These are phyloP conservation scores for Camillea tinctor DNA, from an alignment of 2,329 filamentous ascomycete species.

Conservation along the genomic window DNA sequence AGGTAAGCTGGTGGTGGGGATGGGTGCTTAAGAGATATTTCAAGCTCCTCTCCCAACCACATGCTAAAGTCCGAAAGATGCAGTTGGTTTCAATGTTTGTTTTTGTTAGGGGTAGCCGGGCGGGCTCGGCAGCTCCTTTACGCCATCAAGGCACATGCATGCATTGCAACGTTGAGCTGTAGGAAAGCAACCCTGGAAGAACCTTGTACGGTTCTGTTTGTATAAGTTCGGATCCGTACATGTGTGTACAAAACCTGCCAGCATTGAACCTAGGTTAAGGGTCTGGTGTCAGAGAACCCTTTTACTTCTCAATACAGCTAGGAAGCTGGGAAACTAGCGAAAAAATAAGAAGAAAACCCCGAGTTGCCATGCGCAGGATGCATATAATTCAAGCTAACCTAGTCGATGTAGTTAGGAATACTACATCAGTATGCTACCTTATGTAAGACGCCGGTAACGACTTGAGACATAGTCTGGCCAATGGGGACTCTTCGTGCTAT, in stretches of 20 bases:
- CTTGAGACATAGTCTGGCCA: neutral
- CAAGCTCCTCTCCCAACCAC: neutral
- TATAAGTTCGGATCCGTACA: no score
- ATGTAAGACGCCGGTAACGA: neutral
- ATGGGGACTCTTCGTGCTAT: neutral
- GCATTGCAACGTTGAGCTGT: neutral
- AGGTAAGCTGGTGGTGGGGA: neutral
- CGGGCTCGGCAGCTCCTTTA: neutral
- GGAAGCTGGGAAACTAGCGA: no score
- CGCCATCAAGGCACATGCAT: neutral
- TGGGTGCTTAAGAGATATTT: neutral
- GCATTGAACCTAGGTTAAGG: no score
- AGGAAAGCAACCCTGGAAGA: neutral
- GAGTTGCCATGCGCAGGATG: no score
- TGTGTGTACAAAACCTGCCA: no score
- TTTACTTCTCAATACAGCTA: no score
- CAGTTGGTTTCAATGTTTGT: neutral
- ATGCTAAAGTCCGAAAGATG: neutral
- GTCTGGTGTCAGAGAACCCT: no score
- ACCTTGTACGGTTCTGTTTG: neutral
- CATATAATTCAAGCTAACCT: no score
- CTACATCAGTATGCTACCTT: neutral
- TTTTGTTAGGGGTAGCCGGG: neutral
- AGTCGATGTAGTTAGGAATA: no score
- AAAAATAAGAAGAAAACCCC: no score